A percentile compares a stretch with the other conserved stretches of the same genome.
Conservation (phyloP, 2,329 filamentous ascomycete genomes). For the Gnomoniopsis sp. region DNA sequence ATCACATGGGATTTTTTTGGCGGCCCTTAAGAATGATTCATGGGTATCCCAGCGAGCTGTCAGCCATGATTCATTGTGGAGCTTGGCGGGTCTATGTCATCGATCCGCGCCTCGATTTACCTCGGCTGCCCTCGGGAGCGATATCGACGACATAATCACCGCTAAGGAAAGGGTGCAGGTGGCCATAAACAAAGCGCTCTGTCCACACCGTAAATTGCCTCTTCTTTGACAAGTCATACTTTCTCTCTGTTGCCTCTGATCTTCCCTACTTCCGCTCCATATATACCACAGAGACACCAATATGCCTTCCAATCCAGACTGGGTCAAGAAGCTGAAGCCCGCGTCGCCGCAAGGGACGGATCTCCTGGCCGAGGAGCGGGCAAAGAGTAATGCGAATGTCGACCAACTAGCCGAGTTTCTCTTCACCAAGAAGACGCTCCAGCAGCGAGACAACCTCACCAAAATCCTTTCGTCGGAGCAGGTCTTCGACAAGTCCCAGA, state of each 20-base stretch:
- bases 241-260: not conserved
- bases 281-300: not conserved
- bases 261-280: not conserved
- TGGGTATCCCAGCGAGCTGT: not conserved
- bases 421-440: conserved; percentile 62
- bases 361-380: conserved; percentile 66
- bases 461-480: conserved; percentile 63
- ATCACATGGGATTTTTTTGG: not conserved
- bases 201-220: not conserved
- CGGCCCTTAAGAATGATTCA: not conserved
- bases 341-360: conserved; percentile 65
- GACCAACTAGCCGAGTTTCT: conserved; percentile 66
- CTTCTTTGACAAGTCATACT: not conserved
- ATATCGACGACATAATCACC: not conserved
- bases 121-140: not conserved
- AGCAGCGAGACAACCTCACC: conserved; percentile 58
- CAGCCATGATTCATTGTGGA: not conserved
- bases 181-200: not conserved
- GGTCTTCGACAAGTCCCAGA: conserved; percentile 75
- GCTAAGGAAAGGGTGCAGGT: not conserved
- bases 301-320: conserved; percentile 20
- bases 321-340: conserved; percentile 31
- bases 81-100: not conserved
- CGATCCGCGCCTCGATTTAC: not conserved
- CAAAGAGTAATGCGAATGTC: conserved; percentile 63